These are phyloP conservation scores for Vitis rupestris DNA, from an alignment of 164 flowering plant species.

Conservation along the genomic window DNA sequence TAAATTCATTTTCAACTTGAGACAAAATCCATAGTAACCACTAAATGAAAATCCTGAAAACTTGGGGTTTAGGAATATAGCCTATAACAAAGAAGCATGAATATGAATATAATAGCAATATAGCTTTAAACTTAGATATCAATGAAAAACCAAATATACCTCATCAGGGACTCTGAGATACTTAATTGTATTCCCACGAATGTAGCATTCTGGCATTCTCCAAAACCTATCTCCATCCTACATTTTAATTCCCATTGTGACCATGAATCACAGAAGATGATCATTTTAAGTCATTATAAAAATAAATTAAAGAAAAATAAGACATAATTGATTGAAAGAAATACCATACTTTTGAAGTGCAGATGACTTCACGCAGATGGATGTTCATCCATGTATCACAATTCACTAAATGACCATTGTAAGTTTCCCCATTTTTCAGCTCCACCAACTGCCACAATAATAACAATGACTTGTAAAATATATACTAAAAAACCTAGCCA, in stretches of 20 bases:
- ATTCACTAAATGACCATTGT: conserved; percentile 95
- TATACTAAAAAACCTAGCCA: too few relatives aligned
- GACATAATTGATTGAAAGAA: neutral
- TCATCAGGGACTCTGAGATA: conserved; percentile 99
- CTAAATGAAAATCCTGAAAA: too few relatives aligned
- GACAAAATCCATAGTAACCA: too few relatives aligned
- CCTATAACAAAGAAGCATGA: too few relatives aligned
- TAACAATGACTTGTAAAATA: too few relatives aligned
- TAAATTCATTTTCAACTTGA: too few relatives aligned
- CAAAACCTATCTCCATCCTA: conserved; percentile 98
- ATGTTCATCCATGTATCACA: conserved; percentile 99
- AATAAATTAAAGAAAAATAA: neutral
- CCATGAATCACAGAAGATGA: neutral
- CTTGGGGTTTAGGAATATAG: too few relatives aligned
- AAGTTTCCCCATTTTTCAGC: conserved; percentile 95
- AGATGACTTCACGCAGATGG: conserved; percentile 96
- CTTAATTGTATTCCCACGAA: conserved; percentile 95
- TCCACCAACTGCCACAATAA: conserved; percentile 40
- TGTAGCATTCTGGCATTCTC: conserved; percentile 98
- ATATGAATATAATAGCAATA: too few relatives aligned
- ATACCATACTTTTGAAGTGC: conserved; percentile 77
- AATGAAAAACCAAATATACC: conserved; percentile 38
- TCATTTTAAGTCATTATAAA: too few relatives aligned
- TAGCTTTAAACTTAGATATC: too few relatives aligned
- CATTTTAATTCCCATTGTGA: conserved; percentile 1